A percentile compares a stretch with the other conserved stretches of the same genome.
Conservation (phyloP, 192 early-diverging fungal genomes). For the Diversispora epigaea region DNA sequence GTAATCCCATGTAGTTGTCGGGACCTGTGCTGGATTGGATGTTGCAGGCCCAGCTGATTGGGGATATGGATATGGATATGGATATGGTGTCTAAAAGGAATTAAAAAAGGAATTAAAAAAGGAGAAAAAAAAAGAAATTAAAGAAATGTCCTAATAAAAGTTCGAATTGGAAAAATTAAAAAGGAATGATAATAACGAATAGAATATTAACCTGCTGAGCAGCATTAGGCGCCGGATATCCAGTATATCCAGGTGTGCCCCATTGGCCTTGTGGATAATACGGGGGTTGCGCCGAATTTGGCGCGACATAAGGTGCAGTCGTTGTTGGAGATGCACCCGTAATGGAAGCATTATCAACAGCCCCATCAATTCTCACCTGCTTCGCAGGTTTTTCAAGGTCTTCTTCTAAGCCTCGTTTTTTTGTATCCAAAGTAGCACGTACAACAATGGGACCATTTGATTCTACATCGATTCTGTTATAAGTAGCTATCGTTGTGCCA, state of each 20-base stretch:
- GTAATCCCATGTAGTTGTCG: slow-evolving; percentile 22
- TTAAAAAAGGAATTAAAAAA: background rate
- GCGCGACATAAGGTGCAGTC: background rate
- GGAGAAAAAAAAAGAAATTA: too few relatives aligned
- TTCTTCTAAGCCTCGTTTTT: slow-evolving; percentile 42
- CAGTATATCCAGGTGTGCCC: background rate
- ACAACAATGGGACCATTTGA: slow-evolving; percentile 33
- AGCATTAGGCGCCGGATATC: slow-evolving; percentile 18
- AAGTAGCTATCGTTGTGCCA: slow-evolving; percentile 42
- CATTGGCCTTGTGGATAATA: slow-evolving; percentile 30
- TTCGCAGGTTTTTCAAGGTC: slow-evolving; percentile 17
- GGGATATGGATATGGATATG: slow-evolving; percentile 28
- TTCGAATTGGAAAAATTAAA: background rate
- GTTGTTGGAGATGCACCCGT: background rate
- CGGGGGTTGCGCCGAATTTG: slow-evolving; percentile 4
- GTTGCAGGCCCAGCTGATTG: slow-evolving; percentile 6
- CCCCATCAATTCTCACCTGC: slow-evolving; percentile 25
- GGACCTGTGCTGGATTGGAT: background rate
- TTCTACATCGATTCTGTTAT: slow-evolving; percentile 53
- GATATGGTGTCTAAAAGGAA: slow-evolving; percentile 17
- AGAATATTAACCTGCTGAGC: slow-evolving; percentile 8
- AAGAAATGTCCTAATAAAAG: too few relatives aligned
- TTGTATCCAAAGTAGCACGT: slow-evolving; percentile 35
- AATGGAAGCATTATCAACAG: background rate
- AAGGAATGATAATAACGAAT: background rate